Evolutionary conservation across 306 rosid genomes (phyloP).

Genomic region (Begonia peltatifolia): DNA sequence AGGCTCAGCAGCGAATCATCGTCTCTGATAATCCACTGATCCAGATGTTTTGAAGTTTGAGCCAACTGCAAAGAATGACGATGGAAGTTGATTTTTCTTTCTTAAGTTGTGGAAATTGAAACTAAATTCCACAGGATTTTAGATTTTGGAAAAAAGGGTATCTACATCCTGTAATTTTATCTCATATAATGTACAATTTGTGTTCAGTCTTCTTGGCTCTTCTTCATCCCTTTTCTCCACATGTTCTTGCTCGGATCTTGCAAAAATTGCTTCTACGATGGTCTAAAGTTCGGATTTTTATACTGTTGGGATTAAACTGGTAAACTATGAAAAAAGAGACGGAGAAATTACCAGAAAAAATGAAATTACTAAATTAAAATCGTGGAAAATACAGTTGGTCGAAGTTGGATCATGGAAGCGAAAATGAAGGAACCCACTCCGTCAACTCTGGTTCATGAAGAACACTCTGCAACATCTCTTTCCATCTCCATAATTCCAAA

Average conservation of each 20-base stretch:
- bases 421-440: background rate
- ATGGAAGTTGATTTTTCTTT: conserved; percentile 49
- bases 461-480: background rate
- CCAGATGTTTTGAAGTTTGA: conserved; percentile 48
- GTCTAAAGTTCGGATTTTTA: too few species aligned
- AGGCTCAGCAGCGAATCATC: conserved; percentile 56
- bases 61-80: conserved; percentile 82
- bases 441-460: background rate
- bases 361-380: too few species aligned
- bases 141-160: background rate
- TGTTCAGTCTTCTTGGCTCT: background rate
- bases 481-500: background rate
- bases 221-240: too few species aligned
- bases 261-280: too few species aligned
- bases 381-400: background rate
- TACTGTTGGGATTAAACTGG: too few species aligned
- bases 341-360: too few species aligned
- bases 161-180: background rate
- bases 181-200: background rate
- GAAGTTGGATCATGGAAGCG: background rate
- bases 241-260: too few species aligned
- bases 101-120: conserved; percentile 18
- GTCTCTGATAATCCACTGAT: conserved; percentile 62
- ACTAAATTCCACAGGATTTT: background rate
- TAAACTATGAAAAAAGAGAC: too few species aligned